A percentile compares a stretch with the other conserved stretches of the same genome.
phyloP scores from a whole-genome alignment of 176 grass and related monocot species.

The Avena sativa region DNA sequence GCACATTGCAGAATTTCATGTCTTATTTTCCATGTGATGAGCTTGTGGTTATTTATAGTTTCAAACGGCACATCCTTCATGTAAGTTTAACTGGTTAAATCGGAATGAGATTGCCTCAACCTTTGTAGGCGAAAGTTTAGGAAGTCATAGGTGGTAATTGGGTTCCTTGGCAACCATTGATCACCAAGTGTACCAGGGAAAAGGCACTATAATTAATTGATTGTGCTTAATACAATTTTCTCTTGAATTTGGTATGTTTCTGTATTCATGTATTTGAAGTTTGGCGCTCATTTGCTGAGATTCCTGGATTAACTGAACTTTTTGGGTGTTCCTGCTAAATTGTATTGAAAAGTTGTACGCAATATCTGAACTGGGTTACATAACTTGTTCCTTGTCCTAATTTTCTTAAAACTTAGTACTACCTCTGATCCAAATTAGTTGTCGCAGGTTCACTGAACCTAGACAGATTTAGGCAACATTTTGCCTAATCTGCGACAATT shows the following conservation, averaged over 20 bases:
- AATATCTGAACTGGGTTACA: not conserved
- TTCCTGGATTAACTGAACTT: constrained; percentile 15
- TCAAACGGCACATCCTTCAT: not conserved
- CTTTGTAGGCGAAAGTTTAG: not conserved
- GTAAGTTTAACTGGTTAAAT: constrained; percentile 9
- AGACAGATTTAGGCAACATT: too few relatives aligned
- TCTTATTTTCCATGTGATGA: not conserved
- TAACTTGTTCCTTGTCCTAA: not conserved
- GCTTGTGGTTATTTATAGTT: constrained; percentile 8
- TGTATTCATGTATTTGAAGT: not conserved
- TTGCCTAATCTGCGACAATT: too few relatives aligned
- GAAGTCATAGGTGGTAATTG: not conserved
- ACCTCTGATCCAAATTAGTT: too few relatives aligned
- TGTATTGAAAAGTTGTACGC: not conserved
- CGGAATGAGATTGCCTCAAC: not conserved
- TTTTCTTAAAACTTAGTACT: not conserved
- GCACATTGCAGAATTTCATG: not conserved
- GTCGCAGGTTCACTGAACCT: too few relatives aligned
- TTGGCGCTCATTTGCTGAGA: not conserved
- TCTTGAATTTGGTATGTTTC: not conserved
- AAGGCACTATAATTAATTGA: not conserved
- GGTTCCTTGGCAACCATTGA: not conserved
- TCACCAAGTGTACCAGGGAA: not conserved
- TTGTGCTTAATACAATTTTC: not conserved
- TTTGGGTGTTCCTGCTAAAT: not conserved